Evolutionary conservation across 495 filamentous ascomycete genomes (phyloP).

Genomic region (Aspergillus ostianus): DNA sequence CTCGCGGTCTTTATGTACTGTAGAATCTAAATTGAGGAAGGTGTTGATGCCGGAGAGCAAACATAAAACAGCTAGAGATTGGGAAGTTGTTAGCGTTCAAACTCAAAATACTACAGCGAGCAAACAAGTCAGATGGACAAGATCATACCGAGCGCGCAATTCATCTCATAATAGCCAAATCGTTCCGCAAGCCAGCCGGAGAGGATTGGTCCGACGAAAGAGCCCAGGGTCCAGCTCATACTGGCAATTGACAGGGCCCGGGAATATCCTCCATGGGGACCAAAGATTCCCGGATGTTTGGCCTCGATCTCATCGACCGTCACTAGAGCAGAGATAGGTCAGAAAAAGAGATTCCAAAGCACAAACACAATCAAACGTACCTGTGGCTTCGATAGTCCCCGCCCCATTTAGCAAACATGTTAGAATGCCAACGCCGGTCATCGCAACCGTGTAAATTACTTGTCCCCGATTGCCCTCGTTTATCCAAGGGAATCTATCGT

Average conservation of each 20-base stretch:
- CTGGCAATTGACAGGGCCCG: constrained; percentile 28
- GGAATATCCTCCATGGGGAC: constrained; percentile 27
- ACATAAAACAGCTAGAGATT: constrained; percentile 12
- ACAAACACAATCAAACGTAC: constrained; percentile 16
- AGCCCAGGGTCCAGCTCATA: constrained; percentile 30
- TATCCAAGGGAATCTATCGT: constrained; percentile 23
- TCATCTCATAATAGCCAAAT: constrained; percentile 32
- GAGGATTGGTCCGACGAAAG: constrained; percentile 32
- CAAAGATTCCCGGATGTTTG: constrained; percentile 23
- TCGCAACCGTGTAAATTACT: constrained; percentile 15
- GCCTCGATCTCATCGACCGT: constrained; percentile 23
- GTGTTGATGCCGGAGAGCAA: constrained; percentile 8
- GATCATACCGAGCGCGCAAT: constrained; percentile 21
- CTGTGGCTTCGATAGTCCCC: constrained; percentile 26
- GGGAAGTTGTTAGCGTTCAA: background rate
- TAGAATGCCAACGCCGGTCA: constrained; percentile 13
- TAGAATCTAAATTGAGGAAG: background rate
- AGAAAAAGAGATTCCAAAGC: background rate
- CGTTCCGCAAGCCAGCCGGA: constrained; percentile 28
- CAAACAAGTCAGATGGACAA: background rate
- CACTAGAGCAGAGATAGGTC: constrained; percentile 10
- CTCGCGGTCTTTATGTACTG: background rate
- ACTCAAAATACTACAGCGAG: too few species aligned
- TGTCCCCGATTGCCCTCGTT: constrained; percentile 7
- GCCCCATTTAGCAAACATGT: constrained; percentile 20